Evolutionary conservation across 2,329 filamentous ascomycete species (phyloP).

Genomic region (Cladophialophora chaetospira): DNA sequence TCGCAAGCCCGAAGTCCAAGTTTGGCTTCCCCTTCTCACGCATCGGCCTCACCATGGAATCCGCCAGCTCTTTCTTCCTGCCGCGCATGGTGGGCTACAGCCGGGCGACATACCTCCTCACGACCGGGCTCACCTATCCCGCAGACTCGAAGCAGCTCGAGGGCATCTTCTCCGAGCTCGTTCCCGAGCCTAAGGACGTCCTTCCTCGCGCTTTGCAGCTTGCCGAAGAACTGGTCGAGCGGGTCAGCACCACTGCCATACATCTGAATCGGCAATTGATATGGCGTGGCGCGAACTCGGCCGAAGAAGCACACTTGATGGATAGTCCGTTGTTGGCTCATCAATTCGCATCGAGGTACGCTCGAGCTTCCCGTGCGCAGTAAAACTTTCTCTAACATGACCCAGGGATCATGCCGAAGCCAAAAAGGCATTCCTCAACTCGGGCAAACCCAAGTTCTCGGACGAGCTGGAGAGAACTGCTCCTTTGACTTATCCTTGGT

Average conservation of each 20-base stretch:
- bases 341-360: constrained; percentile 10
- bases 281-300: constrained; percentile 47
- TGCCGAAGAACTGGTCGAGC: constrained; percentile 62
- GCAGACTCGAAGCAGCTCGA: constrained; percentile 49
- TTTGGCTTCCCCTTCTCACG: constrained; percentile 75
- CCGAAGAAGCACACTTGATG: constrained; percentile 68
- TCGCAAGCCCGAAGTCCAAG: constrained; percentile 61
- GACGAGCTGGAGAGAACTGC: constrained; percentile 14
- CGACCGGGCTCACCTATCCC: constrained; percentile 64
- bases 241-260: constrained; percentile 61
- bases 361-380: neutral
- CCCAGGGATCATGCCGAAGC: constrained; percentile 32
- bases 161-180: constrained; percentile 64
- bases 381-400: constrained; percentile 1
- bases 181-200: constrained; percentile 58
- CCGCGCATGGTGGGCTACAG: constrained; percentile 67
- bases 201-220: constrained; percentile 63
- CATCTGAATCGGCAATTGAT: constrained; percentile 68
- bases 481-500: constrained; percentile 2
- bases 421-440: constrained; percentile 27
- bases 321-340: constrained; percentile 42
- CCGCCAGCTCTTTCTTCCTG: constrained; percentile 70
- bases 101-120: constrained; percentile 65
- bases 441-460: constrained; percentile 28
- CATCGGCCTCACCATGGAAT: constrained; percentile 72